These are phyloP conservation scores for Puccinia polysora DNA, from an alignment of 1,284 basidiomycete species.

Conservation along the genomic window DNA sequence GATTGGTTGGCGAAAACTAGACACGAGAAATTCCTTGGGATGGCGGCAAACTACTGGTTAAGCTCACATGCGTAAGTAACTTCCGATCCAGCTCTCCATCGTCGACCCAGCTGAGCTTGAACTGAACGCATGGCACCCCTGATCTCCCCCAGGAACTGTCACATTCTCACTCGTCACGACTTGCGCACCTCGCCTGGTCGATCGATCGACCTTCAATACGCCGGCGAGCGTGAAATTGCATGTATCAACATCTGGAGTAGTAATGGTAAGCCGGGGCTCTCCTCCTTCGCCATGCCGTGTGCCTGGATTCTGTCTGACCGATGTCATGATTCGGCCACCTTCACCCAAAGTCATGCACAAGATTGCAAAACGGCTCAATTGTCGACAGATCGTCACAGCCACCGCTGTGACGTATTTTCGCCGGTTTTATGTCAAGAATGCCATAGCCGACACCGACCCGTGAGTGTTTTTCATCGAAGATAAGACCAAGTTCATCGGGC, in stretches of 20 bases:
- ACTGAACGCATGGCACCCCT: neutral
- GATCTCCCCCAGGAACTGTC: constrained; percentile 48
- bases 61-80: constrained; percentile 50
- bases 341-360: constrained; percentile 67
- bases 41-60: constrained; percentile 51
- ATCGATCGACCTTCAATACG: constrained; percentile 48
- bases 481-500: neutral
- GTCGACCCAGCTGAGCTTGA: too few species aligned
- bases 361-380: constrained; percentile 73
- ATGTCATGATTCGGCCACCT: neutral
- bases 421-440: constrained; percentile 89
- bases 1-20: too few species aligned
- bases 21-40: too few species aligned
- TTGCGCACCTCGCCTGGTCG: constrained; percentile 49
- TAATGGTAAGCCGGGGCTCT: constrained; percentile 40
- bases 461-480: neutral
- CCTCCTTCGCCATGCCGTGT: neutral
- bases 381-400: constrained; percentile 83
- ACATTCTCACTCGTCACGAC: constrained; percentile 49
- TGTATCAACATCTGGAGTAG: constrained; percentile 50
- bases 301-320: neutral
- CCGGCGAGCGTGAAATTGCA: constrained; percentile 47
- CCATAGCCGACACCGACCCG: constrained; percentile 57
- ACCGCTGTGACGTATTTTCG: constrained; percentile 91
- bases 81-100: too few species aligned